phyloP scores from a whole-genome alignment of 768 basidiomycete genomes.

The Suillus americanus region DNA sequence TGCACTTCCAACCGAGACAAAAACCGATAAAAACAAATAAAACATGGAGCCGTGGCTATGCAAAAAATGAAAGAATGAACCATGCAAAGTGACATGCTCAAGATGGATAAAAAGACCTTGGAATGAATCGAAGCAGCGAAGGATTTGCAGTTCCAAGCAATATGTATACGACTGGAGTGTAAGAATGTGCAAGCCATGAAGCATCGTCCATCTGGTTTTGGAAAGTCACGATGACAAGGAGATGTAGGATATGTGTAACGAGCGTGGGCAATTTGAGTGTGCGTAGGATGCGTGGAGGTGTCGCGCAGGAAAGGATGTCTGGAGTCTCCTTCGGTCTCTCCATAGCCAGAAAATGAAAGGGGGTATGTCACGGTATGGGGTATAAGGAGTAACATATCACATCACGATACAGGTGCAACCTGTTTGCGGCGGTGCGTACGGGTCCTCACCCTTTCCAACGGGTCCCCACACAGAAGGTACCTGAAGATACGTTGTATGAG shows the following conservation, averaged over 20 bases:
- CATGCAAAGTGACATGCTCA: slow-evolving; percentile 6
- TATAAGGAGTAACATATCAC: slow-evolving; percentile 44
- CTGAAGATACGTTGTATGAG: slow-evolving; percentile 36
- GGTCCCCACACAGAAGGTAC: slow-evolving; percentile 95
- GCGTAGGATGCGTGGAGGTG: slow-evolving; percentile 17
- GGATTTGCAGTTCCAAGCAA: slow-evolving; percentile 8
- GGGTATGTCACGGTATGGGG: slow-evolving; percentile 35
- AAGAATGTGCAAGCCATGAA: slow-evolving; percentile 15
- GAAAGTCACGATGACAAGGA: slow-evolving; percentile 15
- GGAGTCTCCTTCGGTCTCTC: not conserved
- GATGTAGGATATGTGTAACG: slow-evolving; percentile 30
- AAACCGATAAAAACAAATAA: slow-evolving; percentile 34
- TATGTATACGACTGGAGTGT: slow-evolving; percentile 21
- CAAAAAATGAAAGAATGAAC: slow-evolving; percentile 8
- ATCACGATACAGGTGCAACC: slow-evolving; percentile 74
- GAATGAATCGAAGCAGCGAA: not conserved
- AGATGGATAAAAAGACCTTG: not conserved
- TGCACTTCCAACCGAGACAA: slow-evolving; percentile 22
- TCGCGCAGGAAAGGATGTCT: slow-evolving; percentile 1
- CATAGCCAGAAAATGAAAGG: slow-evolving; percentile 7
- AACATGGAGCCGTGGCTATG: slow-evolving; percentile 28
- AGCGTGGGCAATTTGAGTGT: slow-evolving; percentile 24
- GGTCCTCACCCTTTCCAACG: slow-evolving; percentile 86
- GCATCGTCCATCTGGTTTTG: slow-evolving; percentile 28
- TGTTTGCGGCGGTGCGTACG: slow-evolving; percentile 81